A percentile compares a stretch with the other conserved stretches of the same genome.
These are phyloP conservation scores for Solanum peruvianum DNA, from an alignment of 257 asterid species.

Conservation along the genomic window DNA sequence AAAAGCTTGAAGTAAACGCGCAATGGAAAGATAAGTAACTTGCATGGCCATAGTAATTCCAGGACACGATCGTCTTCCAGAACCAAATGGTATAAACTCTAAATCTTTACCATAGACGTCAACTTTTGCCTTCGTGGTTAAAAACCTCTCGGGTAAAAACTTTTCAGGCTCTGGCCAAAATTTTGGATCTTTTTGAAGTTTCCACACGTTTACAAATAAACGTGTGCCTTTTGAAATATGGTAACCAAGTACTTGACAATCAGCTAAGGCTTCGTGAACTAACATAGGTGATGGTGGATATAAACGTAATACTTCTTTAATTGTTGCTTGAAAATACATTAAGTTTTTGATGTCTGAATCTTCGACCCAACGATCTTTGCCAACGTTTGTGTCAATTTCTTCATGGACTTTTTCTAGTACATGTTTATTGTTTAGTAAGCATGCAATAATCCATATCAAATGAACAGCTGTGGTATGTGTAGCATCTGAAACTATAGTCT, in stretches of 20 bases:
- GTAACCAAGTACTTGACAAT: conserved; percentile 31
- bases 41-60: conserved; percentile 1
- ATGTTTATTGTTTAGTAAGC: conserved; percentile 19
- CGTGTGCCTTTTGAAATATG: conserved; percentile 31
- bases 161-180: conserved; percentile 35
- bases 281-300: conserved; percentile 21
- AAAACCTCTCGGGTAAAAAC: conserved; percentile 43
- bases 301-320: conserved; percentile 42
- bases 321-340: conserved; percentile 29
- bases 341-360: conserved; percentile 28
- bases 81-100: conserved; percentile 44
- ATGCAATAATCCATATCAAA: conserved; percentile 29
- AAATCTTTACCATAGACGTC: conserved; percentile 20
- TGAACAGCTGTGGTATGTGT: conserved; percentile 20
- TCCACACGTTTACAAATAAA: conserved; percentile 31
- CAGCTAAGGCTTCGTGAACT: conserved; percentile 17
- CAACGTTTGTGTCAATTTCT: conserved; percentile 30
- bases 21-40: background rate
- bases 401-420: conserved; percentile 17
- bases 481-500: conserved; percentile 18
- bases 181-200: conserved; percentile 28
- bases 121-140: conserved; percentile 14
- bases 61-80: conserved; percentile 41
- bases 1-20: background rate
- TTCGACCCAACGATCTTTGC: conserved; percentile 17